Evolutionary conservation across 345 rosid species (phyloP), one percentile per base, ranked within the genome.

Genomic region (Geranium rotundifolium): DNA sequence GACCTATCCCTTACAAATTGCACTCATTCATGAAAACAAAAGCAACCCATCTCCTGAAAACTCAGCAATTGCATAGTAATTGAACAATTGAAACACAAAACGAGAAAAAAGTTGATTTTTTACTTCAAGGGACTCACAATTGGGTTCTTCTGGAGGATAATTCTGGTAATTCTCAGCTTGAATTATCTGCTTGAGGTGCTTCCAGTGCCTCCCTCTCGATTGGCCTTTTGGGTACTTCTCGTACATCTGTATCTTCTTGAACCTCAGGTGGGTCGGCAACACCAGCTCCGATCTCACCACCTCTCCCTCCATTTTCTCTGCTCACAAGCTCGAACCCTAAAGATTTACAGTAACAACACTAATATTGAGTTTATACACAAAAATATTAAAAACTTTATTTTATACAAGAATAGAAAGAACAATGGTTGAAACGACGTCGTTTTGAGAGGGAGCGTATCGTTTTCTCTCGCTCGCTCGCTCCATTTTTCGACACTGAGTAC

Each of bases 121-220:
- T 19, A 18, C 29, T 50, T 57, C n/a, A 18, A 13, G 1, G 64
- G 60, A 59, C 67, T 59, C 74, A 87, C 96, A 92, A 60, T 80
- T 79, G 77, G 95, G 82, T 54, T 76, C 76, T 46, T 87, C 80
- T 7, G 81, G 83, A 67, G 87, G 79, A 58, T 63, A 76, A 61
- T 72, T 83, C 4, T 79, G 87, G 69, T 68, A 81, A 73, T 75
- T 84, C 76, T 89, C 93, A 34, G 96, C 89, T 69, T 87, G 96
- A 68, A 92, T 80, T 65, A 92, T 89, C 79, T 87, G 98, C 87
- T 92, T 92, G 77, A 89, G 95, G 67, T 89, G 93, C 75, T 92
- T 92, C 90, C 95, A 89, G 23, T 81, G 82, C 73, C 91, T 80
- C 57, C 86, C 82, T 63, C 84, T 83, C 16, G 93, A 58, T 68